phyloP scores from a whole-genome alignment of 176 grass and related monocot genomes.

The Avena atlantica region DNA sequence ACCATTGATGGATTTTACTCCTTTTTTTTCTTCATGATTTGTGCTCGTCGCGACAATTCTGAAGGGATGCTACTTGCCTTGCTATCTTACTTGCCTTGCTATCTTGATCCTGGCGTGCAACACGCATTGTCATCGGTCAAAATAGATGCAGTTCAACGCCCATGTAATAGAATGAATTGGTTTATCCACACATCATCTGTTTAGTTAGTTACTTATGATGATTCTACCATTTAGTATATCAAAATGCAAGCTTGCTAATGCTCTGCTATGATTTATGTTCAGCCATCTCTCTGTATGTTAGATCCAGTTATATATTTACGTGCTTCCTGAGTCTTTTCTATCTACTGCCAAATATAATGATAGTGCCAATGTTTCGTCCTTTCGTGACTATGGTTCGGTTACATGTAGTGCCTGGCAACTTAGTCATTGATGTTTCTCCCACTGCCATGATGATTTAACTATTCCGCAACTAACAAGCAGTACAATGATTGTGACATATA shows the following conservation, averaged over 20 bases:
- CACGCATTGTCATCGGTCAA: background rate
- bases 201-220: background rate
- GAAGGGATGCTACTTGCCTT: background rate
- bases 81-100: background rate
- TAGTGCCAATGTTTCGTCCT: no score
- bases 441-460: background rate
- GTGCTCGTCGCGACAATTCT: no score
- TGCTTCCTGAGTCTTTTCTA: no score
- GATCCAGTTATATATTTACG: no score
- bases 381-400: background rate
- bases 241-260: no score
- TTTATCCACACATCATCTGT: background rate
- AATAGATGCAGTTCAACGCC: background rate
- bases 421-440: background rate
- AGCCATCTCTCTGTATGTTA: no score
- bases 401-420: background rate
- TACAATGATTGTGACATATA: background rate
- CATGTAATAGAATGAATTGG: background rate
- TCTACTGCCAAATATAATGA: no score
- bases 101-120: background rate
- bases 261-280: no score
- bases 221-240: background rate
- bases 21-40: background rate
- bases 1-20: no score
- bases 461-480: background rate